Percentiles rank a stretch among this genome's conserved stretches.
These are phyloP conservation scores for Globisporangium camurandrum DNA, from an alignment of 352 stramenopile genomes.

Conservation along the genomic window DNA sequence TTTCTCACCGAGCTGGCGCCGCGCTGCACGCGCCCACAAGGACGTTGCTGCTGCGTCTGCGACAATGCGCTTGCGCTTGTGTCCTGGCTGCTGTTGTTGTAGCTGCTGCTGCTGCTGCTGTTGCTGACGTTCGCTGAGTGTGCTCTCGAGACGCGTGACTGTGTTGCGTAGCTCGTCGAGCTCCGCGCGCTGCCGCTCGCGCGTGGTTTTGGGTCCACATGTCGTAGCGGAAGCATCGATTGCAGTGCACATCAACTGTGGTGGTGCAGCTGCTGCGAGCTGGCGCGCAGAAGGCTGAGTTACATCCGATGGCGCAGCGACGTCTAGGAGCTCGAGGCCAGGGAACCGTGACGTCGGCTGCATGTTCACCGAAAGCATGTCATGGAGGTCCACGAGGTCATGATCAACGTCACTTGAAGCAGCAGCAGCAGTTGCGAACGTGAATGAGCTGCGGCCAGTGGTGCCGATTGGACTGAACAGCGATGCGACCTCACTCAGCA, in stretches of 20 bases:
- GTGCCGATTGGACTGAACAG: conserved; percentile 1
- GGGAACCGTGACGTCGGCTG: neutral
- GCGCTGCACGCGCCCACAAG: conserved; percentile 3
- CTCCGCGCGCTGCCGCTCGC: conserved; percentile 8
- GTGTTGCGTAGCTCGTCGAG: neutral
- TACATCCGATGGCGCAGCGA: neutral
- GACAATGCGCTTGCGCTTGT: neutral
- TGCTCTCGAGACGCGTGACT: conserved; percentile 2
- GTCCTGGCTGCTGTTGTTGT: neutral
- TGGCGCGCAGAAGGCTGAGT: neutral
- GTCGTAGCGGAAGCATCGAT: neutral
- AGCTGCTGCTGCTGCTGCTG: neutral
- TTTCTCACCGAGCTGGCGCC: conserved; percentile 1
- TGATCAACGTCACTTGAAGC: conserved; percentile 2
- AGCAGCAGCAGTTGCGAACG: neutral
- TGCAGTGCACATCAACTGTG: too few relatives aligned
- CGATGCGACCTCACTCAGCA: conserved; percentile 7
- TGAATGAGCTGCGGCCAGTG: neutral
- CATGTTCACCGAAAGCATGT: neutral
- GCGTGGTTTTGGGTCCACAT: conserved; percentile 4
- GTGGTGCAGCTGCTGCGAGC: neutral
- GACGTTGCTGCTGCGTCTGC: neutral
- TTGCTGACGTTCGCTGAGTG: conserved; percentile 2
- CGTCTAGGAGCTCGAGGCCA: neutral
- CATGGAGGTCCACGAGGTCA: conserved; percentile 5